Base-by-base conservation (phyloP, 2,329 filamentous ascomycete species). In the Ceratocystis cacaofunesta region DNA sequence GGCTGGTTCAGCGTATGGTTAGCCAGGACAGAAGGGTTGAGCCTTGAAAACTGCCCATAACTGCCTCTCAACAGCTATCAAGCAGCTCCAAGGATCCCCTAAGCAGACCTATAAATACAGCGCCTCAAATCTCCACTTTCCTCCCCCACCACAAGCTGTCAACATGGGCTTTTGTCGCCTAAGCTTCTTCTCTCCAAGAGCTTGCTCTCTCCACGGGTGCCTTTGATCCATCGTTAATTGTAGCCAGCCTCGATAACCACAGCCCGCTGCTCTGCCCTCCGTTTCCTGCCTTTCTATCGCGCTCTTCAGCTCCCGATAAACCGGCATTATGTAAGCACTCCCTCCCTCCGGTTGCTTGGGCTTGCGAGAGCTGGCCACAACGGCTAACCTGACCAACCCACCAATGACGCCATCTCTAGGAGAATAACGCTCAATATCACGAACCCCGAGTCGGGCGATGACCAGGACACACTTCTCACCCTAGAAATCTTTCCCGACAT, bases 391-490 rank as follows among this genome's bases (percentile, higher is more conserved):
- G 3, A 5, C 36, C 22, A 25, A 25, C 22, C 61, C 43, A 46
- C 10, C 10, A 36, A 36, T 28, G 43, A 44, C 41, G 32, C 32
- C 44, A n/a, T 30, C 17, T 43, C 4, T 68, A 96, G 90, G 91
- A 88, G 86, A 76, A 87, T 95, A 77, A 94, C 90, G 63, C 85
- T 96, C 75, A 90, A 84, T 75, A 88, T 95, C 74, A 88, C 88
- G 73, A 87, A 88, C 69, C 84, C 87, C 69, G 85, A 88, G 73
- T 80, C 85, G 69, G 77, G 77, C 73, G 70, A 69, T 66, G 77
- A 77, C 68, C 87, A 90, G 73, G 83, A 86, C 69, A 88, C 90
- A 72, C 82, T 95, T 72, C 80, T 96, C 71, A 87, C 85, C 66
- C 83, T 95, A 70, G 90, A 96, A 71, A 85, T 96, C 70, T 87